Evolutionary conservation across 495 filamentous ascomycete species (phyloP).

Genomic region (Hapsidospora chrysogenum): DNA sequence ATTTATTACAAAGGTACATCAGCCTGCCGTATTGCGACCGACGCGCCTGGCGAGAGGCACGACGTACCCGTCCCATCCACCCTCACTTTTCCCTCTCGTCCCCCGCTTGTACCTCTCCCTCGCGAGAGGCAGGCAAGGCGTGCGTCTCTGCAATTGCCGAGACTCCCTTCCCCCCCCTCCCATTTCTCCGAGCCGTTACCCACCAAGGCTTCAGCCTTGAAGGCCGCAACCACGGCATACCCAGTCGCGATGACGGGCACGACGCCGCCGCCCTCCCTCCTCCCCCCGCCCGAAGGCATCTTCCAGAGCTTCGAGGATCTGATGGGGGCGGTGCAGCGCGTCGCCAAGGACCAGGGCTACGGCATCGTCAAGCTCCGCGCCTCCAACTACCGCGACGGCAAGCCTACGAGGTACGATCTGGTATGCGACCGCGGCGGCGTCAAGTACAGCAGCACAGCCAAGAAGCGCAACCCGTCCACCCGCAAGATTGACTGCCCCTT

Average conservation of each 20-base stretch:
- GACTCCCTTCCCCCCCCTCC: too few relatives aligned
- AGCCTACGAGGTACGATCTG: conserved; percentile 32
- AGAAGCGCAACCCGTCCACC: conserved; percentile 34
- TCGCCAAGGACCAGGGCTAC: conserved; percentile 32
- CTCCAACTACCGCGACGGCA: conserved; percentile 32
- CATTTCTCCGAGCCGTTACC: too few relatives aligned
- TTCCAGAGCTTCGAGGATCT: conserved; percentile 28
- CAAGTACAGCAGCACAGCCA: conserved; percentile 35
- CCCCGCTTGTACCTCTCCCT: not conserved
- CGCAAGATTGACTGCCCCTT: conserved; percentile 35
- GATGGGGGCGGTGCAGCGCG: conserved; percentile 21
- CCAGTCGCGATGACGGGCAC: conserved; percentile 15
- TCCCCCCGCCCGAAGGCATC: conserved; percentile 32
- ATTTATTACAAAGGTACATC: not conserved
- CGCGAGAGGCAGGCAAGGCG: too few relatives aligned
- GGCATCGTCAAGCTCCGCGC: conserved; percentile 32
- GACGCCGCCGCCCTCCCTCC: conserved; percentile 12
- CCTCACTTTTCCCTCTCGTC: too few relatives aligned
- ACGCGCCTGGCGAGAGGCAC: too few relatives aligned
- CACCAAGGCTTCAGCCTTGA: conserved; percentile 5
- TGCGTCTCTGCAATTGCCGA: too few relatives aligned
- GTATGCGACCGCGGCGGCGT: conserved; percentile 35
- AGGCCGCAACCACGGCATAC: conserved; percentile 10
- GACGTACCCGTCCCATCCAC: too few relatives aligned
- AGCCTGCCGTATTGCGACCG: too few relatives aligned